These are phyloP conservation scores for Aaosphaeria arxii DNA, from an alignment of 2,329 filamentous ascomycete genomes.

Conservation along the genomic window DNA sequence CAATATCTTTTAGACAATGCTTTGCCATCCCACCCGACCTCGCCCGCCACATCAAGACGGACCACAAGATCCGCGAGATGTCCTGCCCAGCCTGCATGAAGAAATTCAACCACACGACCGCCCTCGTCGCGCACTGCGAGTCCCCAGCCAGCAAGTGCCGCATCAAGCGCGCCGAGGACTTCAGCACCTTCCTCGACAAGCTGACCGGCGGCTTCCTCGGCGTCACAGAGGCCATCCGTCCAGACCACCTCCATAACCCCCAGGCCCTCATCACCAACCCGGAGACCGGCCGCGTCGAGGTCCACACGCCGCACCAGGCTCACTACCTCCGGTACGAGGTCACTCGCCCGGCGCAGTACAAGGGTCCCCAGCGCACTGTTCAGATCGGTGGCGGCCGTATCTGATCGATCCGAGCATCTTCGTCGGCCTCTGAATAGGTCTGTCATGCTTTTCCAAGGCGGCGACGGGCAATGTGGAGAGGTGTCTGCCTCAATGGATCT, in stretches of 20 bases:
- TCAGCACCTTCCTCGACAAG: slow-evolving; percentile 34
- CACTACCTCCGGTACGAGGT: slow-evolving; percentile 30
- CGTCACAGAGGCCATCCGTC: slow-evolving; percentile 26
- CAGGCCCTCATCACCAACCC: slow-evolving; percentile 13
- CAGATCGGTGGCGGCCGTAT: slow-evolving; percentile 2
- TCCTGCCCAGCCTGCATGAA: slow-evolving; percentile 42
- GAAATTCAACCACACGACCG: slow-evolving; percentile 35
- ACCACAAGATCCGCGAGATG: slow-evolving; percentile 34
- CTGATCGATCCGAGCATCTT: neutral
- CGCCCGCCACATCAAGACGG: slow-evolving; percentile 32
- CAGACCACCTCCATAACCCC: slow-evolving; percentile 27
- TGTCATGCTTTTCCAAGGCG: too few relatives aligned
- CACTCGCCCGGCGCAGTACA: slow-evolving; percentile 30
- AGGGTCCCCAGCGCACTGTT: slow-evolving; percentile 14
- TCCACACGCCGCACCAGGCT: slow-evolving; percentile 21
- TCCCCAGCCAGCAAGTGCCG: slow-evolving; percentile 24
- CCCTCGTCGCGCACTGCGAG: slow-evolving; percentile 43
- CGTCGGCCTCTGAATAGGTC: too few relatives aligned
- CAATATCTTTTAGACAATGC: slow-evolving; percentile 16
- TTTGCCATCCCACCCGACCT: slow-evolving; percentile 28
- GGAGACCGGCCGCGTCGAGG: slow-evolving; percentile 18
- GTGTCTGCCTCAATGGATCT: too few relatives aligned
- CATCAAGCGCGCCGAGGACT: slow-evolving; percentile 36
- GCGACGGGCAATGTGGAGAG: too few relatives aligned
- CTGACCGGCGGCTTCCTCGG: slow-evolving; percentile 42